Conservation (phyloP, 495 filamentous ascomycete genomes). For the Sphaerosporella brunnea region DNA sequence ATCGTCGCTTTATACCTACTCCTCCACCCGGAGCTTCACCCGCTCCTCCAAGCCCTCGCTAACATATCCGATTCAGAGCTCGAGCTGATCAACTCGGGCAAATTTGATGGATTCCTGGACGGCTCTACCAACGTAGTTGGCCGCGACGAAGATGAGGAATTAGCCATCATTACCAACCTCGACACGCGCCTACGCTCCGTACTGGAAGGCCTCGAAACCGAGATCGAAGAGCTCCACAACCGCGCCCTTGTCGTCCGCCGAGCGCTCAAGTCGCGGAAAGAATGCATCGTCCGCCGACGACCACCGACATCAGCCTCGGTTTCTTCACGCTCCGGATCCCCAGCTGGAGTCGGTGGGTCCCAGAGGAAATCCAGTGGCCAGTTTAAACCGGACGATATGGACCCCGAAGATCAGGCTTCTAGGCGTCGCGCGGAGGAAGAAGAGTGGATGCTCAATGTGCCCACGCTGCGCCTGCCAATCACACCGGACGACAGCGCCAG, state of each 20-base stretch:
- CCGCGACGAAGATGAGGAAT: slow-evolving; percentile 86
- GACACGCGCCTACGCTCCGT: slow-evolving; percentile 83
- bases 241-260: slow-evolving; percentile 68
- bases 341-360: not conserved
- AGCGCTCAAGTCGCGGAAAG: slow-evolving; percentile 51
- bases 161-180: slow-evolving; percentile 70
- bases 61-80: slow-evolving; percentile 77
- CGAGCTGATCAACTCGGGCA: slow-evolving; percentile 89
- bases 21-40: slow-evolving; percentile 62
- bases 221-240: slow-evolving; percentile 78
- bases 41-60: slow-evolving; percentile 70
- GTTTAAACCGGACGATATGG: slow-evolving; percentile 2
- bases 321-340: not conserved
- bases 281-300: slow-evolving; percentile 47
- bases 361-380: slow-evolving; percentile 1
- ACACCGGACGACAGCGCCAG: slow-evolving; percentile 56
- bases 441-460: slow-evolving; percentile 23
- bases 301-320: not conserved
- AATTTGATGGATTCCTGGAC: slow-evolving; percentile 82
- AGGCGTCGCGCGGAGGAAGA: slow-evolving; percentile 10
- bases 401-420: slow-evolving; percentile 5
- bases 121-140: slow-evolving; percentile 43
- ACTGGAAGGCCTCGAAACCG: slow-evolving; percentile 89
- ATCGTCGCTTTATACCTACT: slow-evolving; percentile 68
- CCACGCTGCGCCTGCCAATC: slow-evolving; percentile 15